Evolutionary conservation across 768 basidiomycete species (phyloP).

Genomic region (Lentinus brumalis): DNA sequence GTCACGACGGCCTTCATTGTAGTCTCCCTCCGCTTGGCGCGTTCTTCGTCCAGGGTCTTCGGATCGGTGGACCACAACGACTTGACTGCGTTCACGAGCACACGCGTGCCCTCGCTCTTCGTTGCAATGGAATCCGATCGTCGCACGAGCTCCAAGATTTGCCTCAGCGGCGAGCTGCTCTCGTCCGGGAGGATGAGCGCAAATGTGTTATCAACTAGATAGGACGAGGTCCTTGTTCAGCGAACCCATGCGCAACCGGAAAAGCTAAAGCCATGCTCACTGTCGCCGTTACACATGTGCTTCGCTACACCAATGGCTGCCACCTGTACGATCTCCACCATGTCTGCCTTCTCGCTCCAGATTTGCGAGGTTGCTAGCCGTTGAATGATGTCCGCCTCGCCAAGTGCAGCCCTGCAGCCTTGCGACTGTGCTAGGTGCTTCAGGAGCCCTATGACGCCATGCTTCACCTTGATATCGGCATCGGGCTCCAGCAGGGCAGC

Average conservation of each 20-base stretch:
- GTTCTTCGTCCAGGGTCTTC: constrained; percentile 40
- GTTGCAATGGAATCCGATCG: constrained; percentile 82
- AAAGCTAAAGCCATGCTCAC: constrained; percentile 43
- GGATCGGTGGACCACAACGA: constrained; percentile 67
- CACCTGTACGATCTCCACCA: constrained; percentile 86
- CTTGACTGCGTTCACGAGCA: constrained; percentile 84
- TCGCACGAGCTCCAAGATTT: constrained; percentile 71
- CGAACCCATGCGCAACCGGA: background rate
- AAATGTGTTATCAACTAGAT: constrained; percentile 47
- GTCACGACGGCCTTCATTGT: constrained; percentile 57
- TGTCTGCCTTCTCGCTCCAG: constrained; percentile 74
- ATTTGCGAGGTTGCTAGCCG: constrained; percentile 62
- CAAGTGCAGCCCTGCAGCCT: constrained; percentile 59
- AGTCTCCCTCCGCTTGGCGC: constrained; percentile 51
- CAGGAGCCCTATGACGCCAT: constrained; percentile 83
- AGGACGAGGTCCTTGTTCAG: constrained; percentile 1
- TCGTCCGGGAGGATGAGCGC: constrained; percentile 52
- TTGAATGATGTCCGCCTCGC: constrained; percentile 63
- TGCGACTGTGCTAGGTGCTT: constrained; percentile 78
- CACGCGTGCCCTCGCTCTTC: constrained; percentile 88
- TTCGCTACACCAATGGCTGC: constrained; percentile 88
- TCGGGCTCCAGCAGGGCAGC: constrained; percentile 60
- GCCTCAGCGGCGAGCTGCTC: constrained; percentile 51
- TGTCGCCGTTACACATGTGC: constrained; percentile 77
- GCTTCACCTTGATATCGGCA: constrained; percentile 82